Conservation (phyloP, 257 asterid species). For the Solanum gracilifrons region DNA sequence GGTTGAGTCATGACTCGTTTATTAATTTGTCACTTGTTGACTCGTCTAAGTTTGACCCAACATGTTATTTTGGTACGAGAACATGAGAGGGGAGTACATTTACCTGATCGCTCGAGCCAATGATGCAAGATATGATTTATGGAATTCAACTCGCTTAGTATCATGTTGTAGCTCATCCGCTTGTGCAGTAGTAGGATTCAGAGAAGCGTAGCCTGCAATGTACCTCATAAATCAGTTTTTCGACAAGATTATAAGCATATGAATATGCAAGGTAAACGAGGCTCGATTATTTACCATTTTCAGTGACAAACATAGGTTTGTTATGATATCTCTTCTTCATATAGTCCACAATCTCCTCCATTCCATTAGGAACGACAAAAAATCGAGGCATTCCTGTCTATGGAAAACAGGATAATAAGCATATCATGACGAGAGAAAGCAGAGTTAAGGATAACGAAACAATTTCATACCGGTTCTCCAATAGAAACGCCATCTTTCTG, state of each 20-base stretch:
- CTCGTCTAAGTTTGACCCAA: not conserved
- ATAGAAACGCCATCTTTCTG: constrained; percentile 50
- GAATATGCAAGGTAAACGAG: not conserved
- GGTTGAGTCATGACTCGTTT: not conserved
- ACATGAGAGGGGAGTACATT: not conserved
- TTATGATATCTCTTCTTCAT: constrained; percentile 48
- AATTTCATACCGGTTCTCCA: constrained; percentile 54
- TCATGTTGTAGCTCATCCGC: constrained; percentile 23
- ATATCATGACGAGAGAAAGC: not conserved
- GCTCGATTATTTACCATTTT: constrained; percentile 39
- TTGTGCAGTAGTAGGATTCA: constrained; percentile 3
- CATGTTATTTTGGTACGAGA: not conserved
- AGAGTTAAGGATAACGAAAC: not conserved
- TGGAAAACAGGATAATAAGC: not conserved
- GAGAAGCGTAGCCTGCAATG: constrained; percentile 56
- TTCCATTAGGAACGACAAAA: constrained; percentile 56
- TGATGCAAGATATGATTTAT: constrained; percentile 44
- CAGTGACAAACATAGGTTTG: constrained; percentile 60
- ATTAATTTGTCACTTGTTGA: not conserved
- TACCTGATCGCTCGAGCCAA: constrained; percentile 64
- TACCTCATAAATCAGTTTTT: not conserved
- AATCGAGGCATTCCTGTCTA: constrained; percentile 44
- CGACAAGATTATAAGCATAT: not conserved
- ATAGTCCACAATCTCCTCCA: constrained; percentile 44
- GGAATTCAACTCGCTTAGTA: constrained; percentile 36